phyloP scores from a whole-genome alignment of 176 grass and related monocot genomes.

The Paspalum notatum region DNA sequence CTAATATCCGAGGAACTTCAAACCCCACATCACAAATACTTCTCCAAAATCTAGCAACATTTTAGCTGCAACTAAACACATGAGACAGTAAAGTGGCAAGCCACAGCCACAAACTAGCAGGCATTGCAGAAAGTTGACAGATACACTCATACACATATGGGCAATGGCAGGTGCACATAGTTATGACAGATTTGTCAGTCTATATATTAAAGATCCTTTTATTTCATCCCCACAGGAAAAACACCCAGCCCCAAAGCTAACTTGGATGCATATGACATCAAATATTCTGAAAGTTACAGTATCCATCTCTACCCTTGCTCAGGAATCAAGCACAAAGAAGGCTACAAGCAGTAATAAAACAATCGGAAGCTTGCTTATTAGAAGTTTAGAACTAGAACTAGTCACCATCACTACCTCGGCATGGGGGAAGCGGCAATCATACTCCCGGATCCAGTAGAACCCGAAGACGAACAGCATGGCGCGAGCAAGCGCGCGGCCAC shows the following conservation, averaged over 20 bases:
- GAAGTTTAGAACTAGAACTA: conserved; percentile 6
- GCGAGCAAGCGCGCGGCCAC: conserved; percentile 57
- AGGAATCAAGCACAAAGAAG: conserved; percentile 28
- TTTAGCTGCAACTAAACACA: conserved; percentile 18
- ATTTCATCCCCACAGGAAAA: background rate
- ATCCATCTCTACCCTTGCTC: background rate
- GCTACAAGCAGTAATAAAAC: conserved; percentile 14
- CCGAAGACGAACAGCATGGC: conserved; percentile 89
- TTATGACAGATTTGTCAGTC: background rate
- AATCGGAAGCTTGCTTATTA: background rate
- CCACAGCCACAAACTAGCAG: background rate
- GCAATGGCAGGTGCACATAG: background rate
- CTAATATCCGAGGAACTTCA: background rate
- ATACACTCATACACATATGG: background rate
- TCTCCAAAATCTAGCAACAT: background rate
- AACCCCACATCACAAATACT: background rate
- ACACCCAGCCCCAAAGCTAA: conserved; percentile 17
- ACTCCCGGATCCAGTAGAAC: conserved; percentile 82
- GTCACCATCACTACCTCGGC: conserved; percentile 39
- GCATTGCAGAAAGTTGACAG: background rate
- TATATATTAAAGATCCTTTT: background rate
- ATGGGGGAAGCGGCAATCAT: conserved; percentile 36
- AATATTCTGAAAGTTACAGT: background rate
- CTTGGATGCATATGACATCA: background rate
- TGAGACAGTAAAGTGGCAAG: background rate